Conservation (phyloP, 2,329 filamentous ascomycete species). For the Helotiales sp. region DNA sequence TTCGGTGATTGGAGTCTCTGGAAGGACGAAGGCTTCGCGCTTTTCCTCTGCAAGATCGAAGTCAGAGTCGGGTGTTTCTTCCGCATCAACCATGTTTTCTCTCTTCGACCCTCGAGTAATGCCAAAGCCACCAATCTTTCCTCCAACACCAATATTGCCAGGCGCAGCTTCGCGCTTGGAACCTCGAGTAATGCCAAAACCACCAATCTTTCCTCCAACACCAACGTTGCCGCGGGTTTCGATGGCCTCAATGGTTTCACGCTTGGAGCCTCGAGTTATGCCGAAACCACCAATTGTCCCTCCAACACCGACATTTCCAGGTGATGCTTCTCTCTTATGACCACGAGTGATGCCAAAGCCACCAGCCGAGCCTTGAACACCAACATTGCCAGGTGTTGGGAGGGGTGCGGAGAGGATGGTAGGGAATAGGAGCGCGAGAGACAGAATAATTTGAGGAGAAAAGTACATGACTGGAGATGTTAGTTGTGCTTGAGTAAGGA, state of each 20-base stretch:
- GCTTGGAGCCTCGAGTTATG: not conserved
- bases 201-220: not conserved
- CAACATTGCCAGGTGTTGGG: not conserved
- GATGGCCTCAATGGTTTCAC: not conserved
- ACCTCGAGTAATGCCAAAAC: not conserved
- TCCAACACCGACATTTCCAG: not conserved
- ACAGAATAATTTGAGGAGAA: constrained; percentile 7
- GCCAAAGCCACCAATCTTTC: not conserved
- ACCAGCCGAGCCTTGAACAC: not conserved
- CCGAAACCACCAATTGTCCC: not conserved
- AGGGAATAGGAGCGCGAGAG: constrained; percentile 7
- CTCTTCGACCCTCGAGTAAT: not conserved
- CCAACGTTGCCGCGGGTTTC: not conserved
- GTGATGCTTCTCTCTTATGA: not conserved
- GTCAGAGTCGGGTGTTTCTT: not conserved
- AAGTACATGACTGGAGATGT: constrained; percentile 10
- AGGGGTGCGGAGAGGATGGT: constrained; percentile 6
- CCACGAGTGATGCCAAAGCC: not conserved
- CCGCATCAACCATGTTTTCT: not conserved
- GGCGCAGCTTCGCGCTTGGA: not conserved
- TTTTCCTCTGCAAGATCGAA: not conserved
- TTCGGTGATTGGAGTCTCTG: no score
- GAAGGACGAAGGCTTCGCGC: no score
- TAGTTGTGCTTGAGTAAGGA: not conserved
- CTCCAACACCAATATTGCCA: not conserved